phyloP scores from a whole-genome alignment of 2,329 filamentous ascomycete species.

The Penicillium digitatum region DNA sequence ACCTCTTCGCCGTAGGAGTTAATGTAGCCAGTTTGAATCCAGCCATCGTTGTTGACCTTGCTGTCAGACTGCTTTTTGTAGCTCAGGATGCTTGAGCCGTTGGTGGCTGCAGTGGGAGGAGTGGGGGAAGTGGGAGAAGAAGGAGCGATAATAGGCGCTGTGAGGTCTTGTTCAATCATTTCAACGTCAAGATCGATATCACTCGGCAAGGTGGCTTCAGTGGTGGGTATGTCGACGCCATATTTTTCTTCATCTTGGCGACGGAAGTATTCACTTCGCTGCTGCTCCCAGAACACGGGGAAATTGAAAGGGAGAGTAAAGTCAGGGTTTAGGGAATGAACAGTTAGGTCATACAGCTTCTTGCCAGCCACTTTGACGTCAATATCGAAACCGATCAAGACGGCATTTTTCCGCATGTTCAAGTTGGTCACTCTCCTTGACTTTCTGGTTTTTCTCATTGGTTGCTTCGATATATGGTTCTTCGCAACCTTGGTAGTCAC shows the following conservation, averaged over 20 bases:
- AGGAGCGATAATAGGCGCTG: not conserved
- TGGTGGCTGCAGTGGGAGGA: not conserved
- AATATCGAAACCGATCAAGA: slow-evolving; percentile 9
- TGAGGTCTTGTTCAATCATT: not conserved
- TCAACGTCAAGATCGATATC: not conserved
- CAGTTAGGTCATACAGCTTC: slow-evolving; percentile 9
- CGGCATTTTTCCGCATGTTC: not conserved
- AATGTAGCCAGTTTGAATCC: slow-evolving; percentile 12
- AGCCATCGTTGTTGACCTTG: slow-evolving; percentile 6
- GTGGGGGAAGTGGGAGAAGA: not conserved
- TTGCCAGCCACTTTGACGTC: slow-evolving; percentile 3
- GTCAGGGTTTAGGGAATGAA: slow-evolving; percentile 7
- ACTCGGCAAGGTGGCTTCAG: not conserved
- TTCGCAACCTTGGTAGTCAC: not conserved
- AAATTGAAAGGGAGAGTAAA: slow-evolving; percentile 10
- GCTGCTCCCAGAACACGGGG: slow-evolving; percentile 3
- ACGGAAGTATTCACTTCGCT: slow-evolving; percentile 4
- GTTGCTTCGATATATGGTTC: not conserved
- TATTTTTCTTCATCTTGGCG: not conserved
- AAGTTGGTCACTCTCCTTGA: slow-evolving; percentile 5
- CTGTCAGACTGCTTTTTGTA: not conserved
- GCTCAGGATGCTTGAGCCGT: not conserved
- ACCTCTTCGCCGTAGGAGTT: slow-evolving; percentile 19
- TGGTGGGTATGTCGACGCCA: not conserved
- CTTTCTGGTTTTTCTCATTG: slow-evolving; percentile 3